Evolutionary conservation across 2,329 filamentous ascomycete species (phyloP).

Genomic region (Diplodia scrobiculata): DNA sequence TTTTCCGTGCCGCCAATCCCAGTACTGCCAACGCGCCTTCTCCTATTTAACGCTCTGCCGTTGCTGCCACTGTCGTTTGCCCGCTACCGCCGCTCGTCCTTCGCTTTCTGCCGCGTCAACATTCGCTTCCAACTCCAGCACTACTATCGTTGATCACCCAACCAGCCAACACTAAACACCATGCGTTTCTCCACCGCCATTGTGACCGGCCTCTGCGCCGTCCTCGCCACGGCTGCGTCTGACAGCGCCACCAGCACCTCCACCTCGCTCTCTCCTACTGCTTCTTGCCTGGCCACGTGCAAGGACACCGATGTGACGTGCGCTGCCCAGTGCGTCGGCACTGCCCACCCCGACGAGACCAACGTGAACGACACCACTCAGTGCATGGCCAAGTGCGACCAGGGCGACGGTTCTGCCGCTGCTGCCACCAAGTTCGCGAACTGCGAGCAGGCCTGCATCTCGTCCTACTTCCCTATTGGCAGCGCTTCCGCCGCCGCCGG

Average conservation of each 20-base stretch:
- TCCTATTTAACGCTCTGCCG: slow-evolving; percentile 31
- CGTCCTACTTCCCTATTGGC: slow-evolving; percentile 51
- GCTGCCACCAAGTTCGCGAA: slow-evolving; percentile 52
- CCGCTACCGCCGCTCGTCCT: slow-evolving; percentile 4
- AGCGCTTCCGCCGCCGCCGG: slow-evolving; percentile 36
- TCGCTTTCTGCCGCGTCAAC: slow-evolving; percentile 32
- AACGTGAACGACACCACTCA: slow-evolving; percentile 55
- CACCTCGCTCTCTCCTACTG: slow-evolving; percentile 36
- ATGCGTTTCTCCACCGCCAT: slow-evolving; percentile 52
- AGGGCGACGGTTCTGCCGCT: slow-evolving; percentile 53
- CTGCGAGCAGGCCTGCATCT: slow-evolving; percentile 56
- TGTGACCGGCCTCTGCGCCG: slow-evolving; percentile 50
- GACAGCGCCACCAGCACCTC: slow-evolving; percentile 43
- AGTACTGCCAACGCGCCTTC: slow-evolving; percentile 32
- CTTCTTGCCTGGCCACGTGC: slow-evolving; percentile 47
- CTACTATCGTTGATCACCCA: slow-evolving; percentile 17
- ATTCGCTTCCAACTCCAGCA: slow-evolving; percentile 18
- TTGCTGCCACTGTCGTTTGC: slow-evolving; percentile 14
- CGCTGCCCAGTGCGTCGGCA: slow-evolving; percentile 54
- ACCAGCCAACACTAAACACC: slow-evolving; percentile 32
- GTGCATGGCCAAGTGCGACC: slow-evolving; percentile 57
- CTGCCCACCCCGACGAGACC: slow-evolving; percentile 55
- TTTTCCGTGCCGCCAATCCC: slow-evolving; percentile 21
- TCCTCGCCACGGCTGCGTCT: slow-evolving; percentile 32
- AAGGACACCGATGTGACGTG: slow-evolving; percentile 53